Base-by-base conservation (phyloP, 2,329 filamentous ascomycete species). In the Alternaria sp. region DNA sequence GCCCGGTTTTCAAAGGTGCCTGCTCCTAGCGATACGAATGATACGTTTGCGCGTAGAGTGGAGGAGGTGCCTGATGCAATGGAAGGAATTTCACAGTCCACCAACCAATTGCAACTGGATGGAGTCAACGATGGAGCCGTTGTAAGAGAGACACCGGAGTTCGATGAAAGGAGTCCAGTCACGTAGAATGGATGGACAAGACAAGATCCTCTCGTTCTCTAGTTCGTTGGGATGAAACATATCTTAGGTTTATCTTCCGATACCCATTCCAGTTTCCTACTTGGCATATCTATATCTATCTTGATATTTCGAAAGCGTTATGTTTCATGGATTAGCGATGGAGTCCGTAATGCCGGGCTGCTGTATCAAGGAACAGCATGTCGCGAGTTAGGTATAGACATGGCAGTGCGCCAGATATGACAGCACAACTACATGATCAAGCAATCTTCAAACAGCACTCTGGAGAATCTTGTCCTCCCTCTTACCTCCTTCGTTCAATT, bases 151-250 rank as follows among this genome's bases (percentile, higher is more conserved):
- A 64, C 59, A 17, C 59, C 59, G 14, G 51, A 58, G 37, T 49
- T 56, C 14, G 10, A 23, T 34, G 36, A 51, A 40, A 50, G 14
- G 23, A 61, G 53, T 34, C 46, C 51, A 5, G n/a, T 14, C 88
- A 75, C 3, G 89, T 90, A 48, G 93, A 93, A 52, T 42, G 36
- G 37, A n/a, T 21, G 23, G 28, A 39, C 21, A 4, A 26, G 34
- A 26, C 31, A 28, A 34, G 36, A 50, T n/a, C n/a, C 44, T 49
- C 34, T 40, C 11, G 21, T 28, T 53, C 29, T 45, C 10, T 34
- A 45, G n/a, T 23, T 11, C 10, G 4, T 26, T 24, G 13, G 23
- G 21, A 36, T 24, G 31, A 36, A 48, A 31, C 31, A 34, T 48
- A 4, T 48, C 21, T 14, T 36, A 6, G 23, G 21, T 48, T 34